Base-by-base conservation (phyloP, 345 rosid genomes). In the Moringa oleifera region DNA sequence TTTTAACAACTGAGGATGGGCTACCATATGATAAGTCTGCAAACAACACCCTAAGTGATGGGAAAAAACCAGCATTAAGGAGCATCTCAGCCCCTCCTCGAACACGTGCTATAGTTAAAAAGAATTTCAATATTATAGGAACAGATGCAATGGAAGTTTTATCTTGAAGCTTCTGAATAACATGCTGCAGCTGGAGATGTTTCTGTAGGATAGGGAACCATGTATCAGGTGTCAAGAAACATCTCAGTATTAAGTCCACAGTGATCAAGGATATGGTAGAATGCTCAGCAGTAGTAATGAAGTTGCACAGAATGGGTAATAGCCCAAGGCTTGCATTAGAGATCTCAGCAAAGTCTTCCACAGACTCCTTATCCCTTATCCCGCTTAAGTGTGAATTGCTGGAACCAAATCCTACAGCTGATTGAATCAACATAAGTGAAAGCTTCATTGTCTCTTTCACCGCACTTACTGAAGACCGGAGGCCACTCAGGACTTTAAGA, bases 41-140 rank as follows among this genome's bases (percentile, higher is more conserved):
- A 63, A 90, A 84, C 75, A 90, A 65, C 55, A 72, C 87, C 79
- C 81, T 82, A 18, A 94, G 75, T 61, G 85, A 79, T 7, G 77
- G 75, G 62, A 90, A 75, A 64, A 94, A 85, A 23, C 93, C 93
- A 51, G 88, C 75, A 72, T 70, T 67, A 23, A 87, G 72, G 65
- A 94, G 97, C 91, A 90, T 82, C 77, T 90, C 88, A 55, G 96
- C 88, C 63, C 96, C 93, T 45, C 81, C 91, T 75, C 88, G 80
- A 22, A 85, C 89, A 58, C 59, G 85, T 63, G 97, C 88, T 64
- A 94, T 71, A 55, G 96, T 86, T 70, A 94, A 62, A 64, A 86
- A 80, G 80, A 94, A 81, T 66, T 83, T 88, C 74, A 94, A 69
- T 47, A 79, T 71, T 41, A 77, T 78, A 62, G 86, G 75, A 72